Percentiles rank a stretch among this genome's conserved stretches.
These are phyloP conservation scores for Truncatella angustata DNA, from an alignment of 2,329 filamentous ascomycete genomes.

Conservation along the genomic window DNA sequence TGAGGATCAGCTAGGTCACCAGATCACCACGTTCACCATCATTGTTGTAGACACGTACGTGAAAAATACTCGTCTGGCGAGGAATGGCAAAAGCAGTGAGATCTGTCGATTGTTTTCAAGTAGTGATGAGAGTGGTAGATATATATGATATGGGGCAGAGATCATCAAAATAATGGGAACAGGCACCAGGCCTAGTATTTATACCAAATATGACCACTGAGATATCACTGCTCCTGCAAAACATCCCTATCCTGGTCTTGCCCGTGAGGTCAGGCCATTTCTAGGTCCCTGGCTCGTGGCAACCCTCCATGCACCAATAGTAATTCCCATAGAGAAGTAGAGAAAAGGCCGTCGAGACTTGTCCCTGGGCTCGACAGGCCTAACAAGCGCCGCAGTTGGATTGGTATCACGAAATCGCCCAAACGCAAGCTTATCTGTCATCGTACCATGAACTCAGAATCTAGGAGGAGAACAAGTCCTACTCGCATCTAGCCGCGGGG, in stretches of 20 bases:
- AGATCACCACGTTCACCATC: too few relatives aligned
- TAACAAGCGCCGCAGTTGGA: not conserved
- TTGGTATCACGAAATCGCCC: not conserved
- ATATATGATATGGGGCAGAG: slow-evolving; percentile 4
- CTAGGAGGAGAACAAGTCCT: not conserved
- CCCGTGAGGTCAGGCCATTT: not conserved
- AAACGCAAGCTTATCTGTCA: slow-evolving; percentile 2
- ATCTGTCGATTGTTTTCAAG: not conserved
- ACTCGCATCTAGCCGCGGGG: slow-evolving; percentile 9
- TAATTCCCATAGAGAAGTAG: too few relatives aligned
- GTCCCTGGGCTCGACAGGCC: not conserved
- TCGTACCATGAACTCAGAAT: not conserved
- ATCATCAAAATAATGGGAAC: not conserved
- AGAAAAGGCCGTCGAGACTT: too few relatives aligned
- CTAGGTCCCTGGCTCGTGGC: not conserved
- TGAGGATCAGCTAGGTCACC: too few relatives aligned
- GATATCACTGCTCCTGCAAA: not conserved
- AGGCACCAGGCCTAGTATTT: not conserved
- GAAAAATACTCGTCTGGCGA: too few relatives aligned
- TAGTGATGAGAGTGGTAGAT: slow-evolving; percentile 4
- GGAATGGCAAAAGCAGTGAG: not conserved
- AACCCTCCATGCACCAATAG: too few relatives aligned
- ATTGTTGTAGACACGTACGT: not conserved
- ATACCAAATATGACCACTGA: not conserved
- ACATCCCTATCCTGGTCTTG: not conserved